Percentiles rank a stretch among this genome's conserved stretches.
Conservation (phyloP, 2,329 filamentous ascomycete genomes). For the Truncatella angustata region DNA sequence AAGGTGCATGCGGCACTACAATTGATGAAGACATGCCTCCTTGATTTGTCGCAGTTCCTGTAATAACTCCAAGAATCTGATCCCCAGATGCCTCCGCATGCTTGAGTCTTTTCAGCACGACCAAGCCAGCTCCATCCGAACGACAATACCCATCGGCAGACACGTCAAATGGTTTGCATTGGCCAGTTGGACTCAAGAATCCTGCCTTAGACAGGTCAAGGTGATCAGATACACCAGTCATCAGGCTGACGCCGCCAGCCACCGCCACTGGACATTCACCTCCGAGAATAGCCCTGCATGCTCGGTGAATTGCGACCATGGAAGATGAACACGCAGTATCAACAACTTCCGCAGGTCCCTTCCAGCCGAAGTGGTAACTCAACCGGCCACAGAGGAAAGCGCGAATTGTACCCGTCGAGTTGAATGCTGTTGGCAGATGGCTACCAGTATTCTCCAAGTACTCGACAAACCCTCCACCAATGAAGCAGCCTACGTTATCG, state of each 20-base stretch:
- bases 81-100: constrained; percentile 47
- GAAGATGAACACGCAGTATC: constrained; percentile 39
- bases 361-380: constrained; percentile 34
- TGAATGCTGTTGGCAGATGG: constrained; percentile 34
- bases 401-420: constrained; percentile 25
- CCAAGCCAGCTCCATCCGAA: constrained; percentile 44
- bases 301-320: constrained; percentile 34
- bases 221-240: constrained; percentile 27
- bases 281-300: constrained; percentile 28
- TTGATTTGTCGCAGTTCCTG: constrained; percentile 36
- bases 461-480: constrained; percentile 33
- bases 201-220: constrained; percentile 23
- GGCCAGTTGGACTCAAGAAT: constrained; percentile 27
- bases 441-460: constrained; percentile 40
- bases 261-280: constrained; percentile 32
- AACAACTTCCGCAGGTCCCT: constrained; percentile 29
- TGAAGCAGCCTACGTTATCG: constrained; percentile 32
- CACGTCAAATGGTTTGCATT: constrained; percentile 35
- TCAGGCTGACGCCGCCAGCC: constrained; percentile 31
- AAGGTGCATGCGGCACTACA: constrained; percentile 34
- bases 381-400: constrained; percentile 28
- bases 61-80: constrained; percentile 38
- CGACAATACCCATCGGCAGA: constrained; percentile 52
- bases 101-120: constrained; percentile 48
- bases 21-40: constrained; percentile 40